Conservation (phyloP, 768 basidiomycete genomes). For the Panaeolus papilionaceus region DNA sequence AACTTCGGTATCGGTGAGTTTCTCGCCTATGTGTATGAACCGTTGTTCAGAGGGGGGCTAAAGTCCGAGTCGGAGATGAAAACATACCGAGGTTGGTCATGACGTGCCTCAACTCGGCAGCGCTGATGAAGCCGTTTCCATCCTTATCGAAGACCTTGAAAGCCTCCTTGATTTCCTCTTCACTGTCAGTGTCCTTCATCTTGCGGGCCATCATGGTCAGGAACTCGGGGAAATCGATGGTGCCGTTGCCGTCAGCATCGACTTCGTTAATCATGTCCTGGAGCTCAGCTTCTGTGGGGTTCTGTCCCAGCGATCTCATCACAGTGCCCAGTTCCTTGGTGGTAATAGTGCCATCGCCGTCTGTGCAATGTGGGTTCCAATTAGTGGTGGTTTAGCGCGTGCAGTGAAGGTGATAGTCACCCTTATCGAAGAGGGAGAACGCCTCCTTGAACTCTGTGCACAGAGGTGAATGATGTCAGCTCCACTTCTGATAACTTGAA, state of each 20-base stretch:
- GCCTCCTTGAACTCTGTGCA: slow-evolving; percentile 95
- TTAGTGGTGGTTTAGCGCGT: slow-evolving; percentile 15
- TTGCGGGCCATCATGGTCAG: slow-evolving; percentile 51
- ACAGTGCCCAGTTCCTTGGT: slow-evolving; percentile 54
- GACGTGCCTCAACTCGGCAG: slow-evolving; percentile 89
- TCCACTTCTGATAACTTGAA: neutral
- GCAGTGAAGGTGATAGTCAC: slow-evolving; percentile 45
- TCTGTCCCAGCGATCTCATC: slow-evolving; percentile 56
- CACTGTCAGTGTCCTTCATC: slow-evolving; percentile 45
- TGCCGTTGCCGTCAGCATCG: slow-evolving; percentile 50
- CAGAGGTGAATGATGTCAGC: slow-evolving; percentile 17
- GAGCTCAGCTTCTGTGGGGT: slow-evolving; percentile 54
- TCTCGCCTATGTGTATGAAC: slow-evolving; percentile 63
- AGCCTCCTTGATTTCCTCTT: slow-evolving; percentile 54
- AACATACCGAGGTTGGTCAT: slow-evolving; percentile 89
- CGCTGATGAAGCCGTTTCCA: slow-evolving; percentile 89
- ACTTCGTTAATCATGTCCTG: slow-evolving; percentile 57
- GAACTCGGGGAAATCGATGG: slow-evolving; percentile 56
- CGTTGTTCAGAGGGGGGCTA: neutral
- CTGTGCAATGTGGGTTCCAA: slow-evolving; percentile 30
- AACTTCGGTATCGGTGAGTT: slow-evolving; percentile 85
- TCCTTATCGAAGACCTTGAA: slow-evolving; percentile 91
- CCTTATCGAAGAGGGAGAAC: slow-evolving; percentile 97
- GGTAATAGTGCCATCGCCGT: slow-evolving; percentile 57
- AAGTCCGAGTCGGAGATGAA: neutral